A percentile compares a stretch with the other conserved stretches of the same genome.
phyloP scores from a whole-genome alignment of 768 basidiomycete genomes.

The Scleroderma citrinum region DNA sequence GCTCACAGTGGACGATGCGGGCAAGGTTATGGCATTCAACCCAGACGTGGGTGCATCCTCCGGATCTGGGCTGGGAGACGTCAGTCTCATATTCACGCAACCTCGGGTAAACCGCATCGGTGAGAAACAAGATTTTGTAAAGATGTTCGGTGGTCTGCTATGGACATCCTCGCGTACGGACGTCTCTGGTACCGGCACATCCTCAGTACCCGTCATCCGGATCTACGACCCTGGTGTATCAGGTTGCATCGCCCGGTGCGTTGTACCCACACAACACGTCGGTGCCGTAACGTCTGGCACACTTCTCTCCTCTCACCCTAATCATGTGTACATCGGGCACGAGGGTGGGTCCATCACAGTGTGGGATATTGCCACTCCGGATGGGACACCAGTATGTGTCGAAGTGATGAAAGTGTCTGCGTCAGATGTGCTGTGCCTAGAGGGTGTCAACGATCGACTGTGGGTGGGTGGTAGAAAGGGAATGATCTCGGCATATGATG shows the following conservation, averaged over 20 bases:
- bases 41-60: conserved; percentile 33
- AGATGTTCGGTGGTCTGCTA: conserved; percentile 65
- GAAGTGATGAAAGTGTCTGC: conserved; percentile 76
- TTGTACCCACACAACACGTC: conserved; percentile 62
- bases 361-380: conserved; percentile 58
- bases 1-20: conserved; percentile 79
- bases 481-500: conserved; percentile 75
- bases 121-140: conserved; percentile 79
- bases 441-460: conserved; percentile 75
- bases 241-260: conserved; percentile 45
- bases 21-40: conserved; percentile 74
- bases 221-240: conserved; percentile 72
- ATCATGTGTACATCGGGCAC: conserved; percentile 78
- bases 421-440: conserved; percentile 77
- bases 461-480: conserved; percentile 90
- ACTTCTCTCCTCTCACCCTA: conserved; percentile 60
- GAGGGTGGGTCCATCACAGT: conserved; percentile 85
- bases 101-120: conserved; percentile 62
- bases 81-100: conserved; percentile 41
- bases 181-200: conserved; percentile 33
- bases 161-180: conserved; percentile 74
- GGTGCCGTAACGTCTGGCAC: conserved; percentile 83
- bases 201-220: conserved; percentile 66
- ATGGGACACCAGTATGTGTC: conserved; percentile 56
- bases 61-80: conserved; percentile 23